Evolutionary conservation across 176 grass and related monocot genomes (phyloP).

Genomic region (Leersia perrieri): DNA sequence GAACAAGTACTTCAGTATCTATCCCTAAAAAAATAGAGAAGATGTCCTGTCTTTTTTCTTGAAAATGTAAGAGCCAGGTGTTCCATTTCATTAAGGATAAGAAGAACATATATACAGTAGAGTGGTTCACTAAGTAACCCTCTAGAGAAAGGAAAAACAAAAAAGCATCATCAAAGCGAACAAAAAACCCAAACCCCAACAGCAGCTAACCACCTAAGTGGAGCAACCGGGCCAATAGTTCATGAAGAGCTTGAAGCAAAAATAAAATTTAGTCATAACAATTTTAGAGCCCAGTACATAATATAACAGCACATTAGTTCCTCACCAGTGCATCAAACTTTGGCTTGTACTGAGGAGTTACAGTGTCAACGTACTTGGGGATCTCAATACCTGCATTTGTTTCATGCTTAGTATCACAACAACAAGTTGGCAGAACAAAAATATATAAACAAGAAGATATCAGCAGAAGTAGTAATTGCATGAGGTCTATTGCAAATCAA

Average conservation of each 20-base stretch:
- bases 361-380: constrained; percentile 83
- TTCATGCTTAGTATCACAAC: neutral
- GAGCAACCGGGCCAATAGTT: too few relatives aligned
- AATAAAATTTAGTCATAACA: neutral
- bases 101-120: too few relatives aligned
- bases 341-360: constrained; percentile 87
- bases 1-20: neutral
- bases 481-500: neutral
- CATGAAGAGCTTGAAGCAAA: too few relatives aligned
- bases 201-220: too few relatives aligned
- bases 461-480: neutral
- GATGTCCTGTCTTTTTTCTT: neutral
- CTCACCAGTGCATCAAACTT: constrained; percentile 90
- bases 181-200: too few relatives aligned
- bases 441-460: neutral
- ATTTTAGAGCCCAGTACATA: neutral
- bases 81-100: too few relatives aligned
- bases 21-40: neutral
- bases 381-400: constrained; percentile 74
- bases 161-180: too few relatives aligned
- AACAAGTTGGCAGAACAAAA: neutral
- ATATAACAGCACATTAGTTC: neutral
- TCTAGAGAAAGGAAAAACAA: too few relatives aligned
- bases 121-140: too few relatives aligned
- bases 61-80: too few relatives aligned